phyloP scores from a whole-genome alignment of 768 basidiomycete species.

The Mycena belliarum region DNA sequence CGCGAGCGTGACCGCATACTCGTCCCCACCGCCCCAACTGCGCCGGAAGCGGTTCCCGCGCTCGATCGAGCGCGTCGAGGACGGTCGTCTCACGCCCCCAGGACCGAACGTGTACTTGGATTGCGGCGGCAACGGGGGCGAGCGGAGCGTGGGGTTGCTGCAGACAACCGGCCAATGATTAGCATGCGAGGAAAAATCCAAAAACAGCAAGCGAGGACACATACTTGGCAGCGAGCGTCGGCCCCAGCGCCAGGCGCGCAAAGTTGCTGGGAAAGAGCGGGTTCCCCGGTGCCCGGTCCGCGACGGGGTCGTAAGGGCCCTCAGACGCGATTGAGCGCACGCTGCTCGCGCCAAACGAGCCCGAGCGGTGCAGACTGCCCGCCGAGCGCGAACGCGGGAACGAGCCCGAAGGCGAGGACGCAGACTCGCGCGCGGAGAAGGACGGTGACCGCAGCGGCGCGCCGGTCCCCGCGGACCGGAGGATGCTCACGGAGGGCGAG shows the following conservation, averaged over 20 bases:
- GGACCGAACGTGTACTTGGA: slow-evolving; percentile 5
- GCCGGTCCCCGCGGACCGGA: slow-evolving; percentile 17
- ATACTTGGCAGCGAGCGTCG: slow-evolving; percentile 59
- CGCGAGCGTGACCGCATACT: slow-evolving; percentile 16
- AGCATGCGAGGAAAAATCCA: neutral
- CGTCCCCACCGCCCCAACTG: slow-evolving; percentile 13
- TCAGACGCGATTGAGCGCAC: slow-evolving; percentile 15
- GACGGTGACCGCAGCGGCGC: slow-evolving; percentile 27
- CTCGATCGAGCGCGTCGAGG: slow-evolving; percentile 17
- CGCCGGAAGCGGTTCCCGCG: slow-evolving; percentile 20
- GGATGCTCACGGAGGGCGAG: slow-evolving; percentile 22
- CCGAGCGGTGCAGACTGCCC: slow-evolving; percentile 17
- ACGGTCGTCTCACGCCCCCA: slow-evolving; percentile 9
- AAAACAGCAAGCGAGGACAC: slow-evolving; percentile 1
- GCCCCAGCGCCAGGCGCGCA: slow-evolving; percentile 62
- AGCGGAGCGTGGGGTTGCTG: slow-evolving; percentile 27
- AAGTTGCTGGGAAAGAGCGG: slow-evolving; percentile 86
- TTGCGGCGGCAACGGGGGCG: slow-evolving; percentile 23
- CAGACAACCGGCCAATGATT: neutral
- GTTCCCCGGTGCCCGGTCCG: slow-evolving; percentile 68
- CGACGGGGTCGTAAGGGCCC: slow-evolving; percentile 48
- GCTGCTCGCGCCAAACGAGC: slow-evolving; percentile 23
- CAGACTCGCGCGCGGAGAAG: slow-evolving; percentile 30
- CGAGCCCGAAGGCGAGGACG: slow-evolving; percentile 7
- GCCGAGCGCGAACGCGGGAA: slow-evolving; percentile 9